Base-by-base conservation (phyloP, 768 basidiomycete genomes). In the Amanita muscaria region DNA sequence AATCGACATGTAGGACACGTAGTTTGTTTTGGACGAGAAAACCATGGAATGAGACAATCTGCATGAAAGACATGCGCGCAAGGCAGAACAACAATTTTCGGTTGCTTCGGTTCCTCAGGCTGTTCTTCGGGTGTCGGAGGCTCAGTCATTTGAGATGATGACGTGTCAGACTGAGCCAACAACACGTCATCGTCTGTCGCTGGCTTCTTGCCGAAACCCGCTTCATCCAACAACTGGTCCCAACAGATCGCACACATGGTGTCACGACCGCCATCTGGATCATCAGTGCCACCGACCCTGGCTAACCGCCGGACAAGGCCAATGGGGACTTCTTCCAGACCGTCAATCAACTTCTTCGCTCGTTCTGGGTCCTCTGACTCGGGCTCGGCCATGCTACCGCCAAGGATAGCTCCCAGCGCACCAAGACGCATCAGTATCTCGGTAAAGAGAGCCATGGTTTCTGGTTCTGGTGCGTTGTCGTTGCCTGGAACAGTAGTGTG, bases 1-100 rank as follows among this genome's bases (percentile, higher is more conserved):
- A 89, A 89, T 50, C 87, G 66, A 61, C 87, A 89, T 0, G 83
- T 84, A 0, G 87, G 87, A 52, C 87, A 89, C 1, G 87, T 88
- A 15, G 87, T 88, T 51, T 83, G 82, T 33, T 69, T 72, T 9
- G 85, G 82, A 46, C 83, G 69, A 3, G 86, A 77, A 59, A 89
- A 89, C 87, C 87, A 89, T 1, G 87, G 87, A 8, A 83, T 58
- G 27, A 89, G 73, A 60, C 87, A 89, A 0, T 77, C 68, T 1
- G 83, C 74, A 52, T 89, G 87, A 65, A 88, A 89, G 41, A 85
- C 77, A 58, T 89, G 87, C 6, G 84, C 76, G 55, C 87, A 89
- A 3, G 87, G 87, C 7, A 89, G 72, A 2, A 77, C 65, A 27
- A 88, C 77, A 39, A 88, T 73, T 53, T 66, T 73, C 19, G 61